Evolutionary conservation across 208 protist genomes (phyloP).

Genomic region (Crithidia thermophila): DNA sequence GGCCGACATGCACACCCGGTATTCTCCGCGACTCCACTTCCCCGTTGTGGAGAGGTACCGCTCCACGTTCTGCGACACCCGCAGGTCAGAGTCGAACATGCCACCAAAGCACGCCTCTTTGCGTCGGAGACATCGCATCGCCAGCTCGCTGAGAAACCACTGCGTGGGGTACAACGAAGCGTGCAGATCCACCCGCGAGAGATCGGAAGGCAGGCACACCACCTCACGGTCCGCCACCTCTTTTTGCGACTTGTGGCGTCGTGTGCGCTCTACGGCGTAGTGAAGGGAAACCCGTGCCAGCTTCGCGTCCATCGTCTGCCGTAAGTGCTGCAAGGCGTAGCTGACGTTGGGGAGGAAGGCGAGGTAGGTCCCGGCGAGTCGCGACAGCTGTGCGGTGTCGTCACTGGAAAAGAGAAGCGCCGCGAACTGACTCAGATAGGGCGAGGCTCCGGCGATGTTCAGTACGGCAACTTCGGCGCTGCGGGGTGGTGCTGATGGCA

Average conservation of each 20-base stretch:
- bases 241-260: conserved; percentile 26
- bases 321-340: conserved; percentile 20
- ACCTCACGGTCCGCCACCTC: conserved; percentile 21
- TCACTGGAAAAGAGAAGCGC: conserved; percentile 27
- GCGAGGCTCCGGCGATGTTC: conserved; percentile 20
- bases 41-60: conserved; percentile 24
- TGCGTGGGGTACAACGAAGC: conserved; percentile 37
- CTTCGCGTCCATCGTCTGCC: conserved; percentile 13
- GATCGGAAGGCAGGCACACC: conserved; percentile 33
- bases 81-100: conserved; percentile 3
- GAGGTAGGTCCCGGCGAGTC: conserved; percentile 16
- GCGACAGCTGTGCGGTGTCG: conserved; percentile 14
- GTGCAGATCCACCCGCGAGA: conserved; percentile 13
- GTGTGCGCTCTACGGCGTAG: conserved; percentile 29
- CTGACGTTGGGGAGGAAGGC: conserved; percentile 13
- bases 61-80: conserved; percentile 24
- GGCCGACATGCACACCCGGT: conserved; percentile 31
- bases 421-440: conserved; percentile 23
- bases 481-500: no score
- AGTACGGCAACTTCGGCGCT: not conserved
- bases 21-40: conserved; percentile 33
- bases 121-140: conserved; percentile 28
- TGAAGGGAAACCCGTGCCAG: conserved; percentile 19
- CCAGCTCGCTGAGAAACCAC: conserved; percentile 33
- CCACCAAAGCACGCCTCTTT: conserved; percentile 16